Evolutionary conservation across 345 rosid species (phyloP).

Genomic region (Lepidium didymum): DNA sequence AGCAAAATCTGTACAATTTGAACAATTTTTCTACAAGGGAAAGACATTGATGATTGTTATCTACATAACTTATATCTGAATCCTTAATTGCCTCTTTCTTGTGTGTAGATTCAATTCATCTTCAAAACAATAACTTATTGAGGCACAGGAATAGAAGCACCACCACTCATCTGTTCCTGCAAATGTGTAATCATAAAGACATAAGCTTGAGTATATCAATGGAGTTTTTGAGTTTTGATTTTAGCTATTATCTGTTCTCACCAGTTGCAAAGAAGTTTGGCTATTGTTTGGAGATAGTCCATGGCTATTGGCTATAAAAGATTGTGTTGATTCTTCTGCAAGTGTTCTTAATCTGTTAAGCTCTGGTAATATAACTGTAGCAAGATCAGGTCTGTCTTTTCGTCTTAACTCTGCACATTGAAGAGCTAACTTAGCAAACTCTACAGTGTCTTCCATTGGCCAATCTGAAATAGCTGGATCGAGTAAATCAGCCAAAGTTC

Average conservation of each 20-base stretch:
- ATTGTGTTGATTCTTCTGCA: slow-evolving; percentile 46
- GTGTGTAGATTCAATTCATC: neutral
- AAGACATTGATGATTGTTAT: neutral
- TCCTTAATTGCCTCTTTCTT: neutral
- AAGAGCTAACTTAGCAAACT: slow-evolving; percentile 53
- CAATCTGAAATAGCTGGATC: slow-evolving; percentile 64
- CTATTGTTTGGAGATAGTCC: slow-evolving; percentile 23
- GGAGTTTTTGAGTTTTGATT: neutral
- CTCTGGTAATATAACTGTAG: slow-evolving; percentile 53
- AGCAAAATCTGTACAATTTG: slow-evolving; percentile 6
- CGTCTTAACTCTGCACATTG: slow-evolving; percentile 70
- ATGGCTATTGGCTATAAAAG: slow-evolving; percentile 7
- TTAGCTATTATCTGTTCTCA: slow-evolving; percentile 6
- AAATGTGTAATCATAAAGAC: neutral
- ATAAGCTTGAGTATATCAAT: neutral
- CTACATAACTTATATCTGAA: neutral
- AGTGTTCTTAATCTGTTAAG: slow-evolving; percentile 61
- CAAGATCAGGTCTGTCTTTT: slow-evolving; percentile 83
- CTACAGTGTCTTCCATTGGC: slow-evolving; percentile 65
- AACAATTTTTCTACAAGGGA: slow-evolving; percentile 14
- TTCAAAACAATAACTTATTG: neutral
- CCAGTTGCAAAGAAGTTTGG: slow-evolving; percentile 37
- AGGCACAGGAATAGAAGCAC: slow-evolving; percentile 20
- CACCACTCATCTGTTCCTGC: slow-evolving; percentile 26
- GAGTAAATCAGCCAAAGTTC: slow-evolving; percentile 45